Evolutionary conservation across 2,329 filamentous ascomycete genomes (phyloP), one percentile per base, ranked within the genome.

Genomic region (Colletotrichum destructivum): DNA sequence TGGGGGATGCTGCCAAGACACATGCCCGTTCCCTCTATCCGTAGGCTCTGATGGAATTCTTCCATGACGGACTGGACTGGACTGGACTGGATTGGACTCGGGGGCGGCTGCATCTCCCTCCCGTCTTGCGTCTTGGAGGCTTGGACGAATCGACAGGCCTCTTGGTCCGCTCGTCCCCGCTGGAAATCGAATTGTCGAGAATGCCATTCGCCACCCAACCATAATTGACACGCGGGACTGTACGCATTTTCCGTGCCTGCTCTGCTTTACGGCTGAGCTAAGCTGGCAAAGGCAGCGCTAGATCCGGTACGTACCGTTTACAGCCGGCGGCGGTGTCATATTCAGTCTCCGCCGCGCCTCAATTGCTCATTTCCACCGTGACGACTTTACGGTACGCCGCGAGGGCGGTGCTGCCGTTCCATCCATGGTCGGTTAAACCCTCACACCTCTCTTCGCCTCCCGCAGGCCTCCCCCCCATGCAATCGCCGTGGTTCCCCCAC

Each of bases 141-240:
- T 15, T 44, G 16, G 49, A 35, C 49, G 40, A 54, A 46, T 63
- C 15, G 49, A 57, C 40, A 51, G 26, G 47, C 46, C 47, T 31
- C 26, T 6, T 59, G 54, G 47, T 55, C 66, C 38, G 54, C 52
- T 66, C 49, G 70, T 67, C 70, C 70, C 70, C 61, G 49, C 61
- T 31, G n/a, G 47, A 47, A 62, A 66, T 71, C 61, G 66, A 71
- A 72, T 66, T 72, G 70, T 66, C 66, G 66, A 71, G 70, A 72
- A 70, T 71, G 23, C 70, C 66, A 72, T 72, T 72, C 70, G 70
- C 70, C 70, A 72, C 70, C 44, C 47, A 56, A 57, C 64, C 69
- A 38, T 59, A 40, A 8, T 44, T n/a, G 56, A 47, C 40, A 44
- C 44, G 18, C 44, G 18, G 46, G 31, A 35, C 31, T 9, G 31